These are phyloP conservation scores for Mycena kentingensis DNA, from an alignment of 768 basidiomycete species.

Conservation along the genomic window DNA sequence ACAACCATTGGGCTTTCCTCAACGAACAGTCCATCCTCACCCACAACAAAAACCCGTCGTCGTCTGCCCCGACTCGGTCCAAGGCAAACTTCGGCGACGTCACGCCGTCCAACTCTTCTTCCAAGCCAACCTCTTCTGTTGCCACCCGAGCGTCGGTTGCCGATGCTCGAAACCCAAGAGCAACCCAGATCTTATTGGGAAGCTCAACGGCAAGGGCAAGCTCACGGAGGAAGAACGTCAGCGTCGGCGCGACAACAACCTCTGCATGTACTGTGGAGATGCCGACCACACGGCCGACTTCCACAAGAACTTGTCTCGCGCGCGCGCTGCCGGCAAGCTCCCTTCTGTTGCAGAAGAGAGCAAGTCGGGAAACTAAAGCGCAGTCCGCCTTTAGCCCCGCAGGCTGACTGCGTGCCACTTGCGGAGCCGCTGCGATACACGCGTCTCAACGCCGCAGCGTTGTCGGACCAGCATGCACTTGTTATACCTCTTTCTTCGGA, in stretches of 20 bases:
- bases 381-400: neutral
- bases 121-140: neutral
- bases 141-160: no score
- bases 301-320: neutral
- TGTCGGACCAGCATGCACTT: neutral
- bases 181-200: neutral
- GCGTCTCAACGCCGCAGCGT: neutral
- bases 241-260: conserved; percentile 12
- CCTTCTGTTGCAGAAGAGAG: neutral
- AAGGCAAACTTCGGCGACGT: no score
- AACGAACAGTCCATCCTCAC: neutral
- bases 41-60: no score
- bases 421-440: neutral
- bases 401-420: neutral
- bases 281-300: conserved; percentile 16
- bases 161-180: neutral
- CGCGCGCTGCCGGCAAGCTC: neutral
- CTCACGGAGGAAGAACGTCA: conserved; percentile 21
- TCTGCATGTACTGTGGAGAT: conserved; percentile 28
- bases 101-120: neutral
- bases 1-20: neutral
- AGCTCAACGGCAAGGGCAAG: neutral
- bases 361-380: neutral
- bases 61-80: no score
- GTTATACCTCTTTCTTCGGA: neutral